These are phyloP conservation scores for Sphenostylis stenocarpa DNA, from an alignment of 306 rosid species.

Conservation along the genomic window DNA sequence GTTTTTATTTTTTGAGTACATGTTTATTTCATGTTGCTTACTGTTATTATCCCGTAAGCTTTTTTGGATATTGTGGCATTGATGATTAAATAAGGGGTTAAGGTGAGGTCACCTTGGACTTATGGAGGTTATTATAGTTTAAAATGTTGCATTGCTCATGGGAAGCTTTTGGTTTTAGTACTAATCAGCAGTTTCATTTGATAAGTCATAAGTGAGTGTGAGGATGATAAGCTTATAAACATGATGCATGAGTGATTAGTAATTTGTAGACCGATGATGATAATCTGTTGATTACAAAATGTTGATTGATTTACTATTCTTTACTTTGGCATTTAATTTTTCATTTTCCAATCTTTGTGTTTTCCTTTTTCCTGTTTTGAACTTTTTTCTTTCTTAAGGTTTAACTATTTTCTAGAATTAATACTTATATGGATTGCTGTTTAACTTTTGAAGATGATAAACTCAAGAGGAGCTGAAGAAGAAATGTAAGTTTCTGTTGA, in stretches of 20 bases:
- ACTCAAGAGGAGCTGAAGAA: slow-evolving; percentile 50
- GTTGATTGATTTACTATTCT: slow-evolving; percentile 11
- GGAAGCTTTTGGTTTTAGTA: not conserved
- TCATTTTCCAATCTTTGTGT: slow-evolving; percentile 7
- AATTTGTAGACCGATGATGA: not conserved
- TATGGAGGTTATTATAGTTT: not conserved
- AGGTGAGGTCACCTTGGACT: not conserved
- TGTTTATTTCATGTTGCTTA: not conserved
- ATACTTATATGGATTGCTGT: slow-evolving; percentile 32
- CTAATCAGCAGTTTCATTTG: not conserved
- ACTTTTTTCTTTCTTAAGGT: not conserved
- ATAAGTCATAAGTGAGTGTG: not conserved
- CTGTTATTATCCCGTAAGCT: not conserved
- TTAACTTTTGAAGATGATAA: slow-evolving; percentile 53
- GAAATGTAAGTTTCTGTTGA: slow-evolving; percentile 53
- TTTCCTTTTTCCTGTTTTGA: slow-evolving; percentile 1
- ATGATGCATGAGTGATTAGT: not conserved
- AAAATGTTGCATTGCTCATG: not conserved
- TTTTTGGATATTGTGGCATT: not conserved
- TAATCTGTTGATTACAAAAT: slow-evolving; percentile 5
- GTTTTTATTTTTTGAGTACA: not conserved
- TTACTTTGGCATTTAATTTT: not conserved
- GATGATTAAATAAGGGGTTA: not conserved
- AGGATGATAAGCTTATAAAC: slow-evolving; percentile 13
- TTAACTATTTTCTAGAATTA: slow-evolving; percentile 19